Evolutionary conservation across 2,329 filamentous ascomycete species (phyloP).

Genomic region (Orbilia blumenaviensis): DNA sequence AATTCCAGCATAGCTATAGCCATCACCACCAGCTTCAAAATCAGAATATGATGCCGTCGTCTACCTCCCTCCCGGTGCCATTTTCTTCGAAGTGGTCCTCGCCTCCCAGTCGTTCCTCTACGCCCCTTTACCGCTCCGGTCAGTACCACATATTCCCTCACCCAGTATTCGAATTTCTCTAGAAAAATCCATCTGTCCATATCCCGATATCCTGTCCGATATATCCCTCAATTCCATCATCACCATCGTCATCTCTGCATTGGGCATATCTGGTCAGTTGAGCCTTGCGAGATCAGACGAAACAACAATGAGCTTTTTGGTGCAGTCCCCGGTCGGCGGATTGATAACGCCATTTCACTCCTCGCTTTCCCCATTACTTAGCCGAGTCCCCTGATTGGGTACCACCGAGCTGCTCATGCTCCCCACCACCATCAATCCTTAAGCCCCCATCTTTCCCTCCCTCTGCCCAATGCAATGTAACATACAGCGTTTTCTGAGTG

Average conservation of each 20-base stretch:
- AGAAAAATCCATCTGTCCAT: too few relatives aligned
- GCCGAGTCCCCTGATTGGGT: slow-evolving; percentile 24
- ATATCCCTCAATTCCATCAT: slow-evolving; percentile 9
- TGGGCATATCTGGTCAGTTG: too few relatives aligned
- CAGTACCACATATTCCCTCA: background rate
- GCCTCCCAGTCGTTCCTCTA: slow-evolving; percentile 34
- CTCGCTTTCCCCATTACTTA: slow-evolving; percentile 14
- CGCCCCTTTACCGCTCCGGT: slow-evolving; percentile 30
- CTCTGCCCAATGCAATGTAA: background rate
- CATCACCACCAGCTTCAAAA: too few relatives aligned
- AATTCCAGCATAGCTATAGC: too few relatives aligned
- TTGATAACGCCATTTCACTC: slow-evolving; percentile 42
- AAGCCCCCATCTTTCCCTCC: background rate
- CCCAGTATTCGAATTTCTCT: background rate
- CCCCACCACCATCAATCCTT: background rate
- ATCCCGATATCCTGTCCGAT: background rate
- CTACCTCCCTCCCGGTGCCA: background rate
- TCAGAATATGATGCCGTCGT: background rate
- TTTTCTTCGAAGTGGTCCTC: slow-evolving; percentile 33
- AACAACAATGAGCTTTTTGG: background rate
- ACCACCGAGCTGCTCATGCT: background rate
- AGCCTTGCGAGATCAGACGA: slow-evolving; percentile 16
- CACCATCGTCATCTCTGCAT: background rate
- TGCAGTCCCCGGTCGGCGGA: slow-evolving; percentile 22
- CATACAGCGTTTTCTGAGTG: background rate